phyloP scores from a whole-genome alignment of 768 basidiomycete species.

The Mycena indigotica region DNA sequence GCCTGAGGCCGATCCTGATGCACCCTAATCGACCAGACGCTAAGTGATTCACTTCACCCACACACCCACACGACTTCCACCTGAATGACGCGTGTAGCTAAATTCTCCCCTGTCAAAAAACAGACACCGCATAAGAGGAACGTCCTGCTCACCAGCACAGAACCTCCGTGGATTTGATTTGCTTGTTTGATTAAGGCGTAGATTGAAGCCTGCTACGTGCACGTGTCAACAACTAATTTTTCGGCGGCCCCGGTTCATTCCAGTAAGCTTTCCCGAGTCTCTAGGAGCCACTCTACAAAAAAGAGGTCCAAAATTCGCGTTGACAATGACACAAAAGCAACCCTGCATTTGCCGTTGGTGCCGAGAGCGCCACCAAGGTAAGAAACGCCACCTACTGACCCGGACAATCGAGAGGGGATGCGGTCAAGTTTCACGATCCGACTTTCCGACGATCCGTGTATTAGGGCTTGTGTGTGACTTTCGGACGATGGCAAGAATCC shows the following conservation, averaged over 20 bases:
- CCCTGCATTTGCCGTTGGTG: no score
- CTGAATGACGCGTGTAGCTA: background rate
- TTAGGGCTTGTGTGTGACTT: no score
- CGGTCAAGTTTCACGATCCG: no score
- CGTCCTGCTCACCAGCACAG: background rate
- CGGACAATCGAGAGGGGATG: no score
- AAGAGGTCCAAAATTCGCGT: no score
- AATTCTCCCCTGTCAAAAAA: background rate
- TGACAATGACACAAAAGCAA: no score
- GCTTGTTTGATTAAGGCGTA: background rate
- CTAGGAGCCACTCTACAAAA: background rate
- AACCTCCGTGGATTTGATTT: no score
- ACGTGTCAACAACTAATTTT: background rate
- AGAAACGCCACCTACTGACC: no score
- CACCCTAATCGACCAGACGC: background rate
- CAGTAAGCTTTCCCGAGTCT: background rate
- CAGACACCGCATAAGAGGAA: background rate
- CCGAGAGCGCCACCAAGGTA: no score
- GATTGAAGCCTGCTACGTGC: background rate
- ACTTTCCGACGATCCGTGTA: no score
- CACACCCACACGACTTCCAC: background rate
- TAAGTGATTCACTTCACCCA: background rate
- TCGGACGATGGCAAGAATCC: background rate
- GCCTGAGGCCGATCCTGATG: background rate
- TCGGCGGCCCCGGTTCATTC: background rate